Evolutionary conservation across 148 eudicot species (phyloP), one percentile per base, ranked within the genome.

Genomic region (Rhododendron vialii): DNA sequence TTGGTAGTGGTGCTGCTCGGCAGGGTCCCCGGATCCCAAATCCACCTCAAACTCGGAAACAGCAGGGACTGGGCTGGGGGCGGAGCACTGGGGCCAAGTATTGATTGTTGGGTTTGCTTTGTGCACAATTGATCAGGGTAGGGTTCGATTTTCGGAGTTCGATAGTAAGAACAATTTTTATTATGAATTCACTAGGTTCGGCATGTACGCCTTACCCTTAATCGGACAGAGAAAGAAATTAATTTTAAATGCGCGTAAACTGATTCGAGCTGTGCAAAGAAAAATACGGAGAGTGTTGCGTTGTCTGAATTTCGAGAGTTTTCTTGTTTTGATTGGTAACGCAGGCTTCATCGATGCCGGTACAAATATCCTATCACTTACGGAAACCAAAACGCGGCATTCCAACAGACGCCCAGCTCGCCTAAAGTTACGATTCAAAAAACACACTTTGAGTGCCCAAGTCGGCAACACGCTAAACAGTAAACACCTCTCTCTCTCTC

Each of bases 201-300:
- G 3, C 4, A 3, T 12, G 15, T 3, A 50, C 1, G 15, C 1
- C 15, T 12, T 50, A 13, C 13, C 4, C 0, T 50, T 50, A 2
- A 50, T 2, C 14, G 3, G 53, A 10, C 0, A 0, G 0, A 0
- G 2, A 13, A 50, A 50, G 0, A 3, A 50, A 50, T 2, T 50
- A 12, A 50, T 10, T 50, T 50, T 0, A 50, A 0, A 50, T 50
- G 15, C 14, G 15, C 53, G 3, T 50, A 12, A 50, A 3, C 1
- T 50, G 7, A 41, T 0, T 1, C 43, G 7, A 7, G 0, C 43
- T 3, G 3, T 50, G 15, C 53, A 12, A 10, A 50, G 43, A 41
- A 2, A 13, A 51, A 9, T 3, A 67, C 28, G 76, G 38, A 71
- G 20, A 13, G 1, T 30, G 76, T 30, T 71, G 76, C 41, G 76